A percentile compares a stretch with the other conserved stretches of the same genome.
Conservation (phyloP, 2,329 filamentous ascomycete genomes). For the Chaetomiaceae sp. region DNA sequence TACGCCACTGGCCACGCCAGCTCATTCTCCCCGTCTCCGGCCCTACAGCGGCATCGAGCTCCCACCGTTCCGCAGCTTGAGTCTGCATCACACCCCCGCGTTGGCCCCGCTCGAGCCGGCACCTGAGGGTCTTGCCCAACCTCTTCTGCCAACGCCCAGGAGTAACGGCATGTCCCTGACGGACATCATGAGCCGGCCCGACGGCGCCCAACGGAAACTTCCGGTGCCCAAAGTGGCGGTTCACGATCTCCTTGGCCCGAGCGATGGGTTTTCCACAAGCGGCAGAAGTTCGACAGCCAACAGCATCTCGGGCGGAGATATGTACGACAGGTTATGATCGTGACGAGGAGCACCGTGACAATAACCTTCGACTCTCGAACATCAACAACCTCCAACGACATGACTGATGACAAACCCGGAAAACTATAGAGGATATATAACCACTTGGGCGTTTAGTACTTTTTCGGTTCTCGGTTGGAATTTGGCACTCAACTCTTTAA, state of each 20-base stretch:
- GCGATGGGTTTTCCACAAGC: conserved; percentile 62
- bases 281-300: conserved; percentile 73
- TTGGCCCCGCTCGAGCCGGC: conserved; percentile 57
- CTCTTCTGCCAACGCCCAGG: conserved; percentile 50
- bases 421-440: conserved; percentile 24
- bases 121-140: conserved; percentile 41
- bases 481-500: conserved; percentile 18
- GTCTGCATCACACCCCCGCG: conserved; percentile 52
- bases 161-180: conserved; percentile 73
- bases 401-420: conserved; percentile 22
- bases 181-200: conserved; percentile 87
- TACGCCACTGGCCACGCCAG: conserved; percentile 95
- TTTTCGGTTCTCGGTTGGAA: conserved; percentile 13
- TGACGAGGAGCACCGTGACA: background rate
- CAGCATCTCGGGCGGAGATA: conserved; percentile 69
- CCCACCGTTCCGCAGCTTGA: conserved; percentile 71
- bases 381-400: conserved; percentile 17
- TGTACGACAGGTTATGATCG: conserved; percentile 52
- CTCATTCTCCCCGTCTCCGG: conserved; percentile 86
- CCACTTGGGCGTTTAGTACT: conserved; percentile 16
- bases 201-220: conserved; percentile 83
- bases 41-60: conserved; percentile 75
- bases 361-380: background rate
- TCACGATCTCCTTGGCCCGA: conserved; percentile 72
- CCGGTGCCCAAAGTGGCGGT: conserved; percentile 88